These are phyloP conservation scores for Pelargonium fulgidum DNA, from an alignment of 441 rosid genomes.

Conservation along the genomic window DNA sequence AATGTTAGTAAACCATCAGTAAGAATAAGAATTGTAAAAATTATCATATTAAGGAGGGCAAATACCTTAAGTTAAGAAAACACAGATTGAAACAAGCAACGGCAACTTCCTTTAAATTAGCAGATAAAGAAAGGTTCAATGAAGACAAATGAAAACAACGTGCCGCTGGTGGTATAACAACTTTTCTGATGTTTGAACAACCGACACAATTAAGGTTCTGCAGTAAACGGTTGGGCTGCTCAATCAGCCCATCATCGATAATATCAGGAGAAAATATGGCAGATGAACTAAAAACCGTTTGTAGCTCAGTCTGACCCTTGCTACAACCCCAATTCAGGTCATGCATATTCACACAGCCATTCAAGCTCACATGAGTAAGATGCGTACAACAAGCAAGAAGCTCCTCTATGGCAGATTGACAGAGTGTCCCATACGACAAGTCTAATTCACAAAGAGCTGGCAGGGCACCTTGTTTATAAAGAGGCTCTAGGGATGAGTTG, in stretches of 20 bases:
- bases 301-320: slow-evolving; percentile 37
- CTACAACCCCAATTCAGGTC: slow-evolving; percentile 78
- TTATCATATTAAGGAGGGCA: slow-evolving; percentile 3
- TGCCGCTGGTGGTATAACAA: slow-evolving; percentile 67
- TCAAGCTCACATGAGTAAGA: slow-evolving; percentile 88
- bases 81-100: slow-evolving; percentile 62
- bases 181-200: slow-evolving; percentile 85
- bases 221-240: slow-evolving; percentile 59
- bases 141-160: slow-evolving; percentile 66
- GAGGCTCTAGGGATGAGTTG: slow-evolving; percentile 82
- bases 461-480: slow-evolving; percentile 77
- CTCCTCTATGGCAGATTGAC: slow-evolving; percentile 86
- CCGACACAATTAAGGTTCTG: slow-evolving; percentile 91
- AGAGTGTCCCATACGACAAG: slow-evolving; percentile 85
- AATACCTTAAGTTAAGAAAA: slow-evolving; percentile 77
- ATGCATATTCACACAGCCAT: slow-evolving; percentile 88
- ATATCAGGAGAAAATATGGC: slow-evolving; percentile 24
- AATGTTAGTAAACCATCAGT: slow-evolving; percentile 12
- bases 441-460: slow-evolving; percentile 78
- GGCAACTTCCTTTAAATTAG: slow-evolving; percentile 82
- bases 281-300: slow-evolving; percentile 25
- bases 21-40: slow-evolving; percentile 10
- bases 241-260: slow-evolving; percentile 27
- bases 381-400: slow-evolving; percentile 88
- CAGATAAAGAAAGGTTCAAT: slow-evolving; percentile 75